Base-by-base conservation (phyloP, 2,329 filamentous ascomycete genomes). In the Cladosporium sphaerospermum region DNA sequence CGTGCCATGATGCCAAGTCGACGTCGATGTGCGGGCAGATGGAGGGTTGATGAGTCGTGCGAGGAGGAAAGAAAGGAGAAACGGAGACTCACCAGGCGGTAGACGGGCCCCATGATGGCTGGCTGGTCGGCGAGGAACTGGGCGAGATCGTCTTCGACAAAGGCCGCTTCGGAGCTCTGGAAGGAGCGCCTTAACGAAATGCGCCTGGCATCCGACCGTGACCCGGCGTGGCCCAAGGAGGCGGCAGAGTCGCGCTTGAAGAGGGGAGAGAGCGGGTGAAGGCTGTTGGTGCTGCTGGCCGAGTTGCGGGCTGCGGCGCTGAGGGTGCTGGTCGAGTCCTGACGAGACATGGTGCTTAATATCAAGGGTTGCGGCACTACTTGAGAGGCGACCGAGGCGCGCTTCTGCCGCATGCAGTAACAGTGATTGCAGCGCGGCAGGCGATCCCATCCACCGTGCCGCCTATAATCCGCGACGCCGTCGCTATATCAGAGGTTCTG, bases 311-410 rank as follows among this genome's bases (percentile, higher is more conserved):
- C 50, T 40, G 42, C 43, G 19, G 48, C 48, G 40, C 23, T 43
- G 41, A 45, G 14, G 23, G 37, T 46, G 49, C 23, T 46, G 49
- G n/a, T 41, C 41, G 54, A 56, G 44, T 46, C 51, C 37, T 45
- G 51, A 46, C 43, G 45, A 43, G 57, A 54, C 23, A 42, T 48
- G 32, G 53, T 54, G 36, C 43, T 47, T 39, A 62, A 47, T 18
- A 61, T 59, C 52, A 62, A 54, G 36, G 59, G 60, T 47, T 59
- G 55, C 19, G 56, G 56, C 52, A 53, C 55, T 46, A 60, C 55
- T 52, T 61, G 59, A 54, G 51, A 55, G 40, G 52, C 55, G 31
- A 62, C 57, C 42, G 59, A 59, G 44, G 56, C 55, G 34, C 55
- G 57, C 46, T 44, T 51, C 33, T 43, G 48, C 40, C 44, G 48